Evolutionary conservation across 2,329 filamentous ascomycete genomes (phyloP).

Genomic region (Penicillium occitanis): DNA sequence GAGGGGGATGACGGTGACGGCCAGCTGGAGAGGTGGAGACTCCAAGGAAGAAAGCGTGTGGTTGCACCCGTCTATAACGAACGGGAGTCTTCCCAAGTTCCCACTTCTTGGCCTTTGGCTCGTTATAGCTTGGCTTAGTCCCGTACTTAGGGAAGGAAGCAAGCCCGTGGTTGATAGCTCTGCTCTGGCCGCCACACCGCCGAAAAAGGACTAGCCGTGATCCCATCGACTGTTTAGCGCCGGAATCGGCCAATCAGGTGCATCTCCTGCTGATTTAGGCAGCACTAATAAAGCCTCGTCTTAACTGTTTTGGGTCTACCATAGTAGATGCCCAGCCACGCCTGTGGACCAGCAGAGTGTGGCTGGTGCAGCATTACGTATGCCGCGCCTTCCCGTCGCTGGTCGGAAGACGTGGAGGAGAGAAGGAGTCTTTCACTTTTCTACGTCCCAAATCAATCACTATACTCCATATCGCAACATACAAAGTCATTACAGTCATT

Average conservation of each 20-base stretch:
- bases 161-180: constrained; percentile 4
- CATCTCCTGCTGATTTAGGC: background rate
- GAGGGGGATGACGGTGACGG: constrained; percentile 6
- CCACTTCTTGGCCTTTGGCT: no score
- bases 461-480: background rate
- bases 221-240: background rate
- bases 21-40: constrained; percentile 5
- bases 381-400: background rate
- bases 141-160: background rate
- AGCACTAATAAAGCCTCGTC: background rate
- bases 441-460: background rate
- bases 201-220: background rate
- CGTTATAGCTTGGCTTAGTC: no score
- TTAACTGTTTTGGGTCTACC: background rate
- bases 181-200: background rate
- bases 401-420: background rate
- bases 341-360: background rate
- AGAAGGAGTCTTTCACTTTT: background rate
- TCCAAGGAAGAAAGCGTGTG: background rate
- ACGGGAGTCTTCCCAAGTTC: background rate
- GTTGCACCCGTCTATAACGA: background rate
- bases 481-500: background rate
- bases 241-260: background rate
- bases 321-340: background rate
- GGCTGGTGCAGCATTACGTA: constrained; percentile 4